Percentiles rank a stretch among this genome's conserved stretches.
Conservation (phyloP, 164 flowering plant species). For the Umbilicus rupestris region DNA sequence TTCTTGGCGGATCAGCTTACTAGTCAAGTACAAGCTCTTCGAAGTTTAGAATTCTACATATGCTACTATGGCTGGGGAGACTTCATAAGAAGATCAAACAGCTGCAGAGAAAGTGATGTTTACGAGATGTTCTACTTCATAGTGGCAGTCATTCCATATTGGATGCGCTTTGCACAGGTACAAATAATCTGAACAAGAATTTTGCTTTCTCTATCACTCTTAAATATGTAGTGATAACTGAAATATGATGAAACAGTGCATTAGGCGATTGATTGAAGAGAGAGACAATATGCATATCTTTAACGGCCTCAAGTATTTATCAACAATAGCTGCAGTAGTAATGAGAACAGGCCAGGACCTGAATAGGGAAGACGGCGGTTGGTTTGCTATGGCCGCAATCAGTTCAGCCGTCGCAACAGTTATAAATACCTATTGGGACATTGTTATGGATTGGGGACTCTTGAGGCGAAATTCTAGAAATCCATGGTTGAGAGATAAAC, state of each 20-base stretch:
- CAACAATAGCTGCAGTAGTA: conserved; percentile 19
- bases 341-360: conserved; percentile 17
- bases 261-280: conserved; percentile 18
- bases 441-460: conserved; percentile 28
- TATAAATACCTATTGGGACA: conserved; percentile 22
- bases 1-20: conserved; percentile 11
- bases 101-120: conserved; percentile 6
- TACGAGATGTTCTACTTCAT: conserved; percentile 10
- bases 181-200: background rate
- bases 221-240: no score
- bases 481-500: conserved; percentile 25
- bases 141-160: conserved; percentile 4
- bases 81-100: conserved; percentile 1
- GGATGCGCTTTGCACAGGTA: conserved; percentile 7
- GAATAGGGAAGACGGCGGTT: background rate
- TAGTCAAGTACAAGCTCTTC: conserved; percentile 12
- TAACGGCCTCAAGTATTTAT: conserved; percentile 23
- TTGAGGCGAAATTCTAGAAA: conserved; percentile 18
- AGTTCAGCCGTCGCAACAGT: conserved; percentile 18
- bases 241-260: conserved; percentile 8
- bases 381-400: conserved; percentile 16
- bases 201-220: background rate
- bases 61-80: conserved; percentile 7
- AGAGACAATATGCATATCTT: conserved; percentile 18
- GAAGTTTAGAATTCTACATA: conserved; percentile 7